Evolutionary conservation across 257 asterid species (phyloP).

Genomic region (Perilla frutescens): DNA sequence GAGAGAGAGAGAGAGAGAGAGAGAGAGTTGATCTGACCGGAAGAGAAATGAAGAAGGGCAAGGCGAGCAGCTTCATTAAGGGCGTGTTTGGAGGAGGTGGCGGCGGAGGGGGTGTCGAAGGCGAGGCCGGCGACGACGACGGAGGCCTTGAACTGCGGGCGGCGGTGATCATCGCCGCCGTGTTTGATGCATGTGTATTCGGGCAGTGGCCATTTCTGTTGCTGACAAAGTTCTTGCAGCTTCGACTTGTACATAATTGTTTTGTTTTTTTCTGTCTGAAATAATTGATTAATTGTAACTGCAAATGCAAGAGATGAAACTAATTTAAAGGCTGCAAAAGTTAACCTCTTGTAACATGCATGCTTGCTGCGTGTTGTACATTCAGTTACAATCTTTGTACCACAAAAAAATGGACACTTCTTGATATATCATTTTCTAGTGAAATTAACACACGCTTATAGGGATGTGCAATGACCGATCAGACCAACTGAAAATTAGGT

Average conservation of each 20-base stretch:
- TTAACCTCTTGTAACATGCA: too few relatives aligned
- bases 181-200: slow-evolving; percentile 46
- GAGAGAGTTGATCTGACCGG: slow-evolving; percentile 28
- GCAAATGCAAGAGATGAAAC: background rate
- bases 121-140: slow-evolving; percentile 47
- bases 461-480: too few relatives aligned
- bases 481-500: too few relatives aligned
- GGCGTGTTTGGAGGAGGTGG: slow-evolving; percentile 54
- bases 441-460: too few relatives aligned
- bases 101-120: slow-evolving; percentile 41
- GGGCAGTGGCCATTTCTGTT: slow-evolving; percentile 50
- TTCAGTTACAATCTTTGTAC: too few relatives aligned
- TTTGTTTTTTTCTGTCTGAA: background rate
- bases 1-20: too few relatives aligned
- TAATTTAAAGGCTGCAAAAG: background rate
- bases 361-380: too few relatives aligned
- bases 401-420: too few relatives aligned
- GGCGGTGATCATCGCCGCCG: slow-evolving; percentile 44
- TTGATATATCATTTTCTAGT: too few relatives aligned
- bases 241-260: slow-evolving; percentile 53
- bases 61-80: slow-evolving; percentile 51
- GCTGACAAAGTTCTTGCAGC: slow-evolving; percentile 55
- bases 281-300: background rate
- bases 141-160: slow-evolving; percentile 58
- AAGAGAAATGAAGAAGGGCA: slow-evolving; percentile 54